These are phyloP conservation scores for Paramecium octaurelia DNA, from an alignment of 73 alveolate genomes.

Conservation along the genomic window DNA sequence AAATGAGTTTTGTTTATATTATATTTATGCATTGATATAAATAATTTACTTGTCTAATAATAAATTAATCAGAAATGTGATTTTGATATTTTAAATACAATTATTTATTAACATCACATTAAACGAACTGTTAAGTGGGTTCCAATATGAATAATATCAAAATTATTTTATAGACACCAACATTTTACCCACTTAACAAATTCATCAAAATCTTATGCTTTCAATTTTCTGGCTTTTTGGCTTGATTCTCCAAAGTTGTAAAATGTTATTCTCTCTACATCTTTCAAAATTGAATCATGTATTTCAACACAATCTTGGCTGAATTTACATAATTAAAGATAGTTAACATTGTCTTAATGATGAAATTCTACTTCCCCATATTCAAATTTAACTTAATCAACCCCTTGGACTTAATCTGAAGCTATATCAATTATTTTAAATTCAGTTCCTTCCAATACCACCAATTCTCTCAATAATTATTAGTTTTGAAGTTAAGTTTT, in stretches of 20 bases:
- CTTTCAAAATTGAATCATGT: background rate
- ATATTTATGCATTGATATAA: background rate
- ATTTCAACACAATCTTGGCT: slow-evolving; percentile 1
- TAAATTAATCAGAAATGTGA: too few relatives aligned
- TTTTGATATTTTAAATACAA: background rate
- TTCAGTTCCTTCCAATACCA: background rate
- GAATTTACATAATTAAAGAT: background rate
- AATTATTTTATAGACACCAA: background rate
- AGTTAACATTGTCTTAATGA: background rate
- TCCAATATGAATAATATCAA: slow-evolving; percentile 3
- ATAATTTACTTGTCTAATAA: too few relatives aligned
- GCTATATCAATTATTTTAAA: background rate
- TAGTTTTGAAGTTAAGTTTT: background rate
- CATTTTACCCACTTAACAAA: background rate
- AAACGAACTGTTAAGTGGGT: background rate
- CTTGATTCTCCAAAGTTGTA: background rate
- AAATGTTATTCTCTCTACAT: background rate
- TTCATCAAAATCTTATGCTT: background rate
- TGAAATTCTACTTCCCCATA: background rate
- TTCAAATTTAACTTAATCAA: background rate
- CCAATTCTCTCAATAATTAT: background rate
- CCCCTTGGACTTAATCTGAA: background rate
- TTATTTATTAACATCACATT: background rate
- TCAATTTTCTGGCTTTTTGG: background rate
- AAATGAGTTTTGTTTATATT: background rate